Percentiles rank a stretch among this genome's conserved stretches.
Evolutionary conservation across 2,329 filamentous ascomycete genomes (phyloP).

Genomic region (Venturia aucupariae): DNA sequence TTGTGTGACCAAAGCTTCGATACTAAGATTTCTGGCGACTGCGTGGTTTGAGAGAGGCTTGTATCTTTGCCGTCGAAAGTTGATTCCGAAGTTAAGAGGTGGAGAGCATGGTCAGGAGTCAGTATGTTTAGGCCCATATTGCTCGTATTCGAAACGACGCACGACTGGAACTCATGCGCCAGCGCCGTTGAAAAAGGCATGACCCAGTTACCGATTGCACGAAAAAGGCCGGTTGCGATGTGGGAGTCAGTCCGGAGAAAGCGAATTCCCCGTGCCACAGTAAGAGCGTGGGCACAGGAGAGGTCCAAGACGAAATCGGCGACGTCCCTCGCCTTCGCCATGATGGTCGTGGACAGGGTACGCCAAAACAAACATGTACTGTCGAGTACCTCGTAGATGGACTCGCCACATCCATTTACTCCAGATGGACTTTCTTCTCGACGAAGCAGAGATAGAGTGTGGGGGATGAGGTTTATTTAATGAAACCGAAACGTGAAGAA

Average conservation of each 20-base stretch:
- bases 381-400: too few species aligned
- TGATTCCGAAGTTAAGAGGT: slow-evolving; percentile 21
- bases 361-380: too few species aligned
- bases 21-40: background rate
- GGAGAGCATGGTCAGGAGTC: slow-evolving; percentile 22
- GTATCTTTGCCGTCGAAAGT: slow-evolving; percentile 26
- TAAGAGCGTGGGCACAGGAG: background rate
- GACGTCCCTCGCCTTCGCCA: too few species aligned
- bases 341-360: too few species aligned
- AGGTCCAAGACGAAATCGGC: background rate
- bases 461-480: too few species aligned
- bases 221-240: background rate
- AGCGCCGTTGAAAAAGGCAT: background rate
- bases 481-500: too few species aligned
- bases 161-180: slow-evolving; percentile 24
- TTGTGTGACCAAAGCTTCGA: background rate
- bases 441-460: too few species aligned
- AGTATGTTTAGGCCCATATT: slow-evolving; percentile 25
- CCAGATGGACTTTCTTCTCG: too few species aligned
- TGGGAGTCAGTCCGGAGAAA: background rate
- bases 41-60: slow-evolving; percentile 21
- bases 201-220: background rate
- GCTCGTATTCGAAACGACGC: slow-evolving; percentile 23
- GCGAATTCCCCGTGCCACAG: too few species aligned
- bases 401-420: too few species aligned